These are phyloP conservation scores for Phyllosticta citriasiana DNA, from an alignment of 2,329 filamentous ascomycete genomes.

Conservation along the genomic window DNA sequence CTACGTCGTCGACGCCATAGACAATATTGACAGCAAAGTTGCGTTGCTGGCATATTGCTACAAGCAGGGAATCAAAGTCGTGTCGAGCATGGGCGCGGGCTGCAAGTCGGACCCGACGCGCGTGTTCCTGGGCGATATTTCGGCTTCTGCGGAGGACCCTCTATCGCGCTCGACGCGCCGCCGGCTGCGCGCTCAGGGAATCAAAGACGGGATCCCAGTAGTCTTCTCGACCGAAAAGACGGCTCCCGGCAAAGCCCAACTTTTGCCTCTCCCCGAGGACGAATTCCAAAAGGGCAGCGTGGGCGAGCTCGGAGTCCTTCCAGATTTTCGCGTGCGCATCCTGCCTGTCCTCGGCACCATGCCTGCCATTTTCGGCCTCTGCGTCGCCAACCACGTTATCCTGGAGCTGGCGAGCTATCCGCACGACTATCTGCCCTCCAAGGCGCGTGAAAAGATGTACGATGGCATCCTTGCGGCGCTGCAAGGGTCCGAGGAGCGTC, in stretches of 20 bases:
- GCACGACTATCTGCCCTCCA: conserved; percentile 69
- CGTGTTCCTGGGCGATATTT: conserved; percentile 86
- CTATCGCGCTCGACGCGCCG: conserved; percentile 77
- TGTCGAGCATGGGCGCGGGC: conserved; percentile 92
- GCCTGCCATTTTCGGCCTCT: conserved; percentile 92
- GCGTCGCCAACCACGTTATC: conserved; percentile 86
- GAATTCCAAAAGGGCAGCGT: conserved; percentile 81
- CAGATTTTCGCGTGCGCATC: conserved; percentile 91
- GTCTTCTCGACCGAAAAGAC: conserved; percentile 89
- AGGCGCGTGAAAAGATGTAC: conserved; percentile 84
- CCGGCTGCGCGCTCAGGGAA: conserved; percentile 63
- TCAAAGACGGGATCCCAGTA: conserved; percentile 77
- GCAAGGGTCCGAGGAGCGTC: conserved; percentile 68
- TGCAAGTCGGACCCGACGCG: conserved; percentile 82
- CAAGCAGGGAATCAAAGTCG: conserved; percentile 65
- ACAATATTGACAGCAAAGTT: conserved; percentile 97
- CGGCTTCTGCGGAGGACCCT: conserved; percentile 75
- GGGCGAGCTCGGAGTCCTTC: conserved; percentile 75
- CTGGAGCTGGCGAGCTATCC: conserved; percentile 74
- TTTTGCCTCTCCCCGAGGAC: conserved; percentile 77
- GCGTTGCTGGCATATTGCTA: conserved; percentile 81
- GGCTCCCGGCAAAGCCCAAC: conserved; percentile 79
- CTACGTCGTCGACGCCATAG: conserved; percentile 93
- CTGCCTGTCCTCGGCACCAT: conserved; percentile 91
- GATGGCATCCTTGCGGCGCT: conserved; percentile 68